Base-by-base conservation (phyloP, 1,284 basidiomycete genomes). In the Phylloboletellus chloephorus region DNA sequence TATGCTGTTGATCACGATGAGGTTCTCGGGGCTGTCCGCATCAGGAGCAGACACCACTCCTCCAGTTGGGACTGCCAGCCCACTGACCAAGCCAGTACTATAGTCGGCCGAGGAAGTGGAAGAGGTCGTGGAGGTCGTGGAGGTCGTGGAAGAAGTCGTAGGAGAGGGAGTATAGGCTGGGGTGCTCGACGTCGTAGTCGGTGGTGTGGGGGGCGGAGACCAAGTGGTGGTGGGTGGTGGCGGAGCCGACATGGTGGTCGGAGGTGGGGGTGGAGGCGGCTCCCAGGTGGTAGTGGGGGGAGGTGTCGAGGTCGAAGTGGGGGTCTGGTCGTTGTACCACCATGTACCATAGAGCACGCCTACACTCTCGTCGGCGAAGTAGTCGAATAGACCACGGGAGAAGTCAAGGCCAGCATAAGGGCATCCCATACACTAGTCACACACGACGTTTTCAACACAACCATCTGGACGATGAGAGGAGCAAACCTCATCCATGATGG, bases 371-470 rank as follows among this genome's bases (percentile, higher is more conserved):
- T 55, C n/a, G 0, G 72, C 73, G 46, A 86, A 82, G 64, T 64
- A 73, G 3, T 54, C 37, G 69, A 96, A 96, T 31, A 96, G 76
- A 38, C 79, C 73, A 9, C 63, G 59, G 17, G 86, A 85, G 47
- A 94, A 71, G 68, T 96, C 92, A 43, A 96, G 76, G 30, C 76
- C 87, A 25, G 76, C 79, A 31, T 62, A 73, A 2, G 78, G 76
- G 59, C 88, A 92, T 21, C 74, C 78, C 40, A 75, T 76, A 61
- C 87, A 90, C 76, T 85, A 35, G 37, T 46, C 8, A 29, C 24
- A 30, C 1, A 13, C 6, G 19, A 41, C n/a, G 10, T 44, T 16
- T 23, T 26, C 26, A 47, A 32, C 23, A 13, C 28, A 26, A 32
- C 33, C 25, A 21, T 24, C 44, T 41, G 21, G 35, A 25, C 29